Base-by-base conservation (phyloP, 768 basidiomycete genomes). In the Gloeophyllum trabeum region DNA sequence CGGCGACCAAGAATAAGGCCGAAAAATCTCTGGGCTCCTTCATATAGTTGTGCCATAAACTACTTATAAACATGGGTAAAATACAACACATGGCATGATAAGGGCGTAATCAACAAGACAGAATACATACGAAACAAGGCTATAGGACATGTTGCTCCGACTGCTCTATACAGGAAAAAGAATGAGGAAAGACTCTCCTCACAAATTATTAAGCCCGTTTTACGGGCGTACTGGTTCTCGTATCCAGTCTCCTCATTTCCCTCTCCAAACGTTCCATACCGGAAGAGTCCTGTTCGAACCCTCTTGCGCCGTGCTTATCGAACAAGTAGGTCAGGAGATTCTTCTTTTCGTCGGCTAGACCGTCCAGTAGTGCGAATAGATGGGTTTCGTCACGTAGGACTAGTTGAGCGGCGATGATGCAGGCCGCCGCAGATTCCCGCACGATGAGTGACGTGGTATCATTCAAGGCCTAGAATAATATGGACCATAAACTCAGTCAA, bases 321-420 rank as follows among this genome's bases (percentile, higher is more conserved):
- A 92, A 92, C 43, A 89, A 66, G 50, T 92, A 92, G 1, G 89
- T 88, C 39, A 92, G 65, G 14, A 91, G 65, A 54, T 92, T 90
- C 69, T 89, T 90, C 69, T 91, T 88, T 52, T 87, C 86, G 46
- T 88, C 82, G n/a, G 85, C 77, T 32, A 92, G 67, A 4, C 82
- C 84, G 44, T 87, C 84, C 35, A 92, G 63, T 14, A 92, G 72
- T 26, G 75, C 66, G 51, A 92, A 92, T 1, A 92, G 65, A 49
- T 88, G 85, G 0, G 79, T 77, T 55, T 91, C 89, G 53, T 92
- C 88, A 20, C 77, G 74, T 30, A 92, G 63, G 43, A 90, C 79
- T 24, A 89, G 66, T 51, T 91, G 89, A 0, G 86, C 83, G 12
- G 89, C 81, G 46, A 88, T 86, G 53, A 89, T 87, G 12, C 76